phyloP scores from a whole-genome alignment of 2,329 filamentous ascomycete species.

The Colletotrichum sp. region DNA sequence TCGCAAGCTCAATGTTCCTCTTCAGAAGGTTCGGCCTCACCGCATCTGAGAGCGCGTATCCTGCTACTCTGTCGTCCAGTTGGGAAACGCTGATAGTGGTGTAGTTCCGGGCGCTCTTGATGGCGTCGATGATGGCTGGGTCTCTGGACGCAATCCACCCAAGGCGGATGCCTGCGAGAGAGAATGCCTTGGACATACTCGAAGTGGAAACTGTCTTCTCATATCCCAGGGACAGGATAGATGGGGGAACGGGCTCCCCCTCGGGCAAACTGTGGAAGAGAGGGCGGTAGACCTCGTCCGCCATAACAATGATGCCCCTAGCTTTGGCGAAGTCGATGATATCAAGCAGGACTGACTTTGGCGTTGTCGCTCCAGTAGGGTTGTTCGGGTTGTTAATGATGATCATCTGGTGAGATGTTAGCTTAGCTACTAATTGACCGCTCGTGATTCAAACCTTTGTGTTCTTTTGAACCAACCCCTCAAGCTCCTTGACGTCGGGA shows the following conservation, averaged over 20 bases:
- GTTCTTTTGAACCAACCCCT: slow-evolving; percentile 65
- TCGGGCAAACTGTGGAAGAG: slow-evolving; percentile 72
- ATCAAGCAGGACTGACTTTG: slow-evolving; percentile 61
- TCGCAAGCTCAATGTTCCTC: slow-evolving; percentile 71
- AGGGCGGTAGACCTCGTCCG: slow-evolving; percentile 85
- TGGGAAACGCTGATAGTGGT: slow-evolving; percentile 85
- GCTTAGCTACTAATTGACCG: background rate
- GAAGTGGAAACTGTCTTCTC: slow-evolving; percentile 75
- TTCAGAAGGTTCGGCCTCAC: slow-evolving; percentile 48
- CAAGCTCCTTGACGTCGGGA: slow-evolving; percentile 69
- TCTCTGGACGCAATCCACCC: slow-evolving; percentile 81
- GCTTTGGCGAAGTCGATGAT: slow-evolving; percentile 69
- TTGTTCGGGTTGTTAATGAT: slow-evolving; percentile 80
- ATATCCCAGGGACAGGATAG: slow-evolving; percentile 75
- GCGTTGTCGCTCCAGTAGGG: slow-evolving; percentile 76
- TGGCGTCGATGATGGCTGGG: slow-evolving; percentile 63
- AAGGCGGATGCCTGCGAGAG: slow-evolving; percentile 78
- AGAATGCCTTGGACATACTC: slow-evolving; percentile 88
- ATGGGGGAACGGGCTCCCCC: slow-evolving; percentile 60
- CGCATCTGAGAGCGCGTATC: slow-evolving; percentile 68
- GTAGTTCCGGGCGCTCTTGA: slow-evolving; percentile 75
- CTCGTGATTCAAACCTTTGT: slow-evolving; percentile 59
- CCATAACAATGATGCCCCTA: slow-evolving; percentile 69
- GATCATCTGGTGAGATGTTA: slow-evolving; percentile 44
- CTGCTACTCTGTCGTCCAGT: slow-evolving; percentile 79